Percentiles rank a stretch among this genome's conserved stretches.
phyloP scores from a whole-genome alignment of 108 stramenopile species.

The Nitzschia inconspicua region DNA sequence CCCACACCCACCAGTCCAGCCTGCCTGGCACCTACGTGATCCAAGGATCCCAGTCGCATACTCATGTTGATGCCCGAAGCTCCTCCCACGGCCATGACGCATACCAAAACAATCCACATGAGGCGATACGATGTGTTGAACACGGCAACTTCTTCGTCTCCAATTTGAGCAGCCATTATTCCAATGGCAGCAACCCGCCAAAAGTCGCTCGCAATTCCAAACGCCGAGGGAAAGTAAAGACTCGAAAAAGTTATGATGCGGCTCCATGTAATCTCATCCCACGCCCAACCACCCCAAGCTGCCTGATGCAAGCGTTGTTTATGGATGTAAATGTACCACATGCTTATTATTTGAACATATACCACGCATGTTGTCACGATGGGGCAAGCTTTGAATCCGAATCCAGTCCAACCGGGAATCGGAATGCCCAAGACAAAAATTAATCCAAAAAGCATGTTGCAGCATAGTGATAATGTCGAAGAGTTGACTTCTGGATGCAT shows the following conservation, averaged over 20 bases:
- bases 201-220: constrained; percentile 66
- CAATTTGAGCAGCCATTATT: constrained; percentile 51
- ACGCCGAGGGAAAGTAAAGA: constrained; percentile 69
- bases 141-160: constrained; percentile 60
- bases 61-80: constrained; percentile 50
- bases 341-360: constrained; percentile 46
- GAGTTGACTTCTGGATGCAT: constrained; percentile 67
- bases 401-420: constrained; percentile 50
- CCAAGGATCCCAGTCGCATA: constrained; percentile 36
- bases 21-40: constrained; percentile 48
- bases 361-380: constrained; percentile 60
- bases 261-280: constrained; percentile 44
- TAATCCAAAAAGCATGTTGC: constrained; percentile 57
- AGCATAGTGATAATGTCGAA: constrained; percentile 39
- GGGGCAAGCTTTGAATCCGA: constrained; percentile 70
- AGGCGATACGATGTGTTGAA: constrained; percentile 84
- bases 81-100: constrained; percentile 50
- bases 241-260: constrained; percentile 49
- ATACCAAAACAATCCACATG: constrained; percentile 73
- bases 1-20: constrained; percentile 48
- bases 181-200: constrained; percentile 76
- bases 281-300: constrained; percentile 41
- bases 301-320: constrained; percentile 31
- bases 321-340: constrained; percentile 42
- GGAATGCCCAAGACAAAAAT: constrained; percentile 72